These are phyloP conservation scores for Rubroboletus satanas DNA, from an alignment of 768 basidiomycete species.

Conservation along the genomic window DNA sequence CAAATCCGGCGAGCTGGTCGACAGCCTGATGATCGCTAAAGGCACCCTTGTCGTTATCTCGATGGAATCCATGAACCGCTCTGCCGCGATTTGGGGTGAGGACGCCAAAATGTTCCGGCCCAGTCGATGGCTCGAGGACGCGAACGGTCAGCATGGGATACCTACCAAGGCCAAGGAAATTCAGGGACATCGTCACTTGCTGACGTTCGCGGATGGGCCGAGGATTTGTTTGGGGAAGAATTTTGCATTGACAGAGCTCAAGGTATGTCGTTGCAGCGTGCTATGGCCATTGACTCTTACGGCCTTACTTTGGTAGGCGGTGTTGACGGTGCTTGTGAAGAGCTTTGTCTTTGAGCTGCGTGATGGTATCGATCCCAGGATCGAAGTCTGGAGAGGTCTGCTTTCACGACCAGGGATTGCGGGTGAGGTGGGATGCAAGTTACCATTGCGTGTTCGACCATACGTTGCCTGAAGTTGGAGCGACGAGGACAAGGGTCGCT, in stretches of 20 bases:
- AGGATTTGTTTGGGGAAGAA: conserved; percentile 45
- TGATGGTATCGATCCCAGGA: conserved; percentile 34
- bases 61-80: conserved; percentile 47
- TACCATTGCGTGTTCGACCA: conserved; percentile 20
- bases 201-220: conserved; percentile 50
- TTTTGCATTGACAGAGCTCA: conserved; percentile 42
- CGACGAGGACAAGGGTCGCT: neutral
- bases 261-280: conserved; percentile 16
- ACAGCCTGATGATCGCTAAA: conserved; percentile 42
- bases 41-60: conserved; percentile 44
- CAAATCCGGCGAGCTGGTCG: conserved; percentile 34
- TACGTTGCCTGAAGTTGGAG: neutral
- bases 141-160: conserved; percentile 13
- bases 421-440: conserved; percentile 20
- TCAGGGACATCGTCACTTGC: conserved; percentile 47
- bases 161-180: conserved; percentile 35
- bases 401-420: conserved; percentile 7
- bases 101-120: conserved; percentile 58
- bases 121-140: conserved; percentile 53
- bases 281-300: neutral
- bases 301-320: conserved; percentile 30
- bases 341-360: conserved; percentile 35
- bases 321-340: conserved; percentile 38
- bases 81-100: conserved; percentile 55
- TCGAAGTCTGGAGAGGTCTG: conserved; percentile 3